A percentile compares a stretch with the other conserved stretches of the same genome.
Evolutionary conservation across 148 eudicot species (phyloP).

Genomic region (Camellia granthamiana): DNA sequence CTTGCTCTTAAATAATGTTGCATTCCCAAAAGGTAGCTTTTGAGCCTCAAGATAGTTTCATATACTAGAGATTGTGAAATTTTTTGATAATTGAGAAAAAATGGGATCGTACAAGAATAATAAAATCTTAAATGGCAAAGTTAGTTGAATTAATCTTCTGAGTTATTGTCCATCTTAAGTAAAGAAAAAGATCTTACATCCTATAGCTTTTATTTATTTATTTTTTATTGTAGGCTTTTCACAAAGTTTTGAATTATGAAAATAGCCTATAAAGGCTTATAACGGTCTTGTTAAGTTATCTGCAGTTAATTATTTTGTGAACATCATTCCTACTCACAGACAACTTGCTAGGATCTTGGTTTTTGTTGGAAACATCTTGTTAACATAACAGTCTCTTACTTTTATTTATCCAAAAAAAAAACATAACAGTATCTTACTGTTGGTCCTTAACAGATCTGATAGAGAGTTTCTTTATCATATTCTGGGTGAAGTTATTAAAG

Average conservation of each 20-base stretch:
- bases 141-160: not conserved
- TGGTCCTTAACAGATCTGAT: slow-evolving; percentile 62
- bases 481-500: slow-evolving; percentile 85
- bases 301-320: not conserved
- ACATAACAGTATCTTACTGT: not conserved
- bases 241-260: not conserved
- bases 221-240: not conserved
- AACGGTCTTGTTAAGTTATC: not conserved
- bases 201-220: not conserved
- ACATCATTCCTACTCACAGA: not conserved
- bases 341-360: not conserved
- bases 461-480: slow-evolving; percentile 81
- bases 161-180: not conserved
- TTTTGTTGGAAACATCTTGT: not conserved
- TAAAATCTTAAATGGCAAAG: not conserved
- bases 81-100: not conserved
- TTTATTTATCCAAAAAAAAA: no score
- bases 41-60: not conserved
- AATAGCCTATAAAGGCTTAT: not conserved
- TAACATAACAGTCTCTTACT: not conserved
- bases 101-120: not conserved
- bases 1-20: not conserved
- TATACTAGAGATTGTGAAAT: not conserved
- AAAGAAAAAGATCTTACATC: not conserved
- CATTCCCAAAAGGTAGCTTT: not conserved